Evolutionary conservation across 2,329 filamentous ascomycete species (phyloP).

Genomic region (Thermochaetoides dissita): DNA sequence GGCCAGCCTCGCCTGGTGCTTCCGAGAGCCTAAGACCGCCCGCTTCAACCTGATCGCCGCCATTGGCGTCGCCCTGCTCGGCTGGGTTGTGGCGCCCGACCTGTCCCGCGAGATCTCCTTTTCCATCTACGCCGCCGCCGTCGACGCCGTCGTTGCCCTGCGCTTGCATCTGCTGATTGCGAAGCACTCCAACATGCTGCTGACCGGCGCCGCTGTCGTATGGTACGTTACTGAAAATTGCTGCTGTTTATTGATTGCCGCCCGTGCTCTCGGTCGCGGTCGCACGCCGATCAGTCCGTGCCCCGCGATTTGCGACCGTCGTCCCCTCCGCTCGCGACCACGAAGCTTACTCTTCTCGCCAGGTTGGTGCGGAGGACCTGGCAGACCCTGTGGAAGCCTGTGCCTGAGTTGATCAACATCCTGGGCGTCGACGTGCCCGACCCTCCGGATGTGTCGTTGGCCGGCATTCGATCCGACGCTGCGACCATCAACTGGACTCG

Average conservation of each 20-base stretch:
- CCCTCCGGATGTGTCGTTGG: conserved; percentile 75
- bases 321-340: neutral
- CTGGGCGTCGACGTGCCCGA: conserved; percentile 90
- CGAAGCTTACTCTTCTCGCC: conserved; percentile 5
- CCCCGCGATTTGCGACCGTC: neutral
- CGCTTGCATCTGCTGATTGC: conserved; percentile 33
- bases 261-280: neutral
- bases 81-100: conserved; percentile 29
- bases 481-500: conserved; percentile 85
- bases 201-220: conserved; percentile 37
- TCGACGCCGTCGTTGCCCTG: conserved; percentile 25
- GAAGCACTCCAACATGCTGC: conserved; percentile 39
- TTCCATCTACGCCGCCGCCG: conserved; percentile 21
- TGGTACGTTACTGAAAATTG: conserved; percentile 29
- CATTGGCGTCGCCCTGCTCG: conserved; percentile 26
- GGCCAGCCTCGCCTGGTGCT: conserved; percentile 30
- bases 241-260: neutral
- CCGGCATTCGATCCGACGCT: conserved; percentile 74
- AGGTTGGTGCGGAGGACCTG: conserved; percentile 78
- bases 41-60: conserved; percentile 28
- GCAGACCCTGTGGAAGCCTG: conserved; percentile 79
- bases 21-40: conserved; percentile 29
- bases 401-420: conserved; percentile 78
- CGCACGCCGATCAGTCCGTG: neutral
- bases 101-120: conserved; percentile 23